Conservation (phyloP, 768 basidiomycete genomes). For the Plicaturopsis crispa region DNA sequence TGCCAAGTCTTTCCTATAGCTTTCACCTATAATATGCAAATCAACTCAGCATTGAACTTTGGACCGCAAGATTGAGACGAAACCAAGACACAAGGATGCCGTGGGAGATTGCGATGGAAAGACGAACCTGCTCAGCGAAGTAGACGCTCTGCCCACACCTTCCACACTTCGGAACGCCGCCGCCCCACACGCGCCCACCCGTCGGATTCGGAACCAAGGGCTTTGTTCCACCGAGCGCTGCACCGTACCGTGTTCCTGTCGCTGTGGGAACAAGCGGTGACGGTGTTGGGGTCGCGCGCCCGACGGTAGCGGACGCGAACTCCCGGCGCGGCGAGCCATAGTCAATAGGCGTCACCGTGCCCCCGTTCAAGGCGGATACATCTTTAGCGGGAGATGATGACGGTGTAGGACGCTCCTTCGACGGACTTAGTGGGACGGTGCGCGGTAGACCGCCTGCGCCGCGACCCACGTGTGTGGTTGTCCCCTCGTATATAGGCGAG, state of each 20-base stretch:
- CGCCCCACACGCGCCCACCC: conserved; percentile 35
- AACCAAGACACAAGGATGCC: not conserved
- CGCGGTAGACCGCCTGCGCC: conserved; percentile 42
- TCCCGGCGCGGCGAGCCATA: conserved; percentile 6
- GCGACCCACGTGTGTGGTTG: conserved; percentile 39
- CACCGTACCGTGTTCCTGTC: conserved; percentile 66
- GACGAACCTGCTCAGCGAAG: conserved; percentile 72
- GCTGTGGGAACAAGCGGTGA: conserved; percentile 30
- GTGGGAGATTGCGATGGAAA: not conserved
- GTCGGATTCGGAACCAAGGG: conserved; percentile 5
- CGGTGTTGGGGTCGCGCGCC: not conserved
- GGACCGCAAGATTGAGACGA: not conserved
- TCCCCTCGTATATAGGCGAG: conserved; percentile 14
- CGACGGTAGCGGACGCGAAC: conserved; percentile 4
- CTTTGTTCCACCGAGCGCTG: conserved; percentile 32
- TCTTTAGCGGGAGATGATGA: too few species aligned
- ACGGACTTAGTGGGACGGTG: conserved; percentile 42
- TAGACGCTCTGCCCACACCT: conserved; percentile 72
- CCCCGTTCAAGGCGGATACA: too few species aligned
- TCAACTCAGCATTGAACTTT: conserved; percentile 3
- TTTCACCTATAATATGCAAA: conserved; percentile 50
- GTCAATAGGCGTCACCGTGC: not conserved
- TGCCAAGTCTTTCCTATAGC: conserved; percentile 79
- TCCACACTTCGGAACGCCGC: conserved; percentile 55
- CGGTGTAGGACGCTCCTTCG: conserved; percentile 13